phyloP scores from a whole-genome alignment of 805 yeast genomes.

The Pichia gijzeniarum region DNA sequence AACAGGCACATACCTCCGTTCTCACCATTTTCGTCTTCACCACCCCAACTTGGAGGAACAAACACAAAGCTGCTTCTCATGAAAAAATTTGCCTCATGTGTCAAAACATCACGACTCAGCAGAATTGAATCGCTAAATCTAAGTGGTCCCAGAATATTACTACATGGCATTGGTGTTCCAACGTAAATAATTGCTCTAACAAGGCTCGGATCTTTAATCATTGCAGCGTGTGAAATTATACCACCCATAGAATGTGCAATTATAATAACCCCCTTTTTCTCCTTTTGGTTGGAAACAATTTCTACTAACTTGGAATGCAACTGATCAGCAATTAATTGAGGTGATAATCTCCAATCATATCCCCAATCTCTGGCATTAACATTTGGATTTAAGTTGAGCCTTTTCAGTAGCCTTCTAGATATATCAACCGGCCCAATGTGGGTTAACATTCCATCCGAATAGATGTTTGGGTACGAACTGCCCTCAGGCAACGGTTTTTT shows the following conservation, averaged over 20 bases:
- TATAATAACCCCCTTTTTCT: constrained; percentile 54
- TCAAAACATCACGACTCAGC: constrained; percentile 64
- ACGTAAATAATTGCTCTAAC: constrained; percentile 74
- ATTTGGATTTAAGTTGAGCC: constrained; percentile 47
- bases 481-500: background rate
- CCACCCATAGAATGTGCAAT: constrained; percentile 97
- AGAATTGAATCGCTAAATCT: constrained; percentile 76
- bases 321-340: constrained; percentile 46
- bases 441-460: constrained; percentile 71
- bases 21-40: constrained; percentile 12
- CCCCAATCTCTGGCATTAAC: constrained; percentile 68
- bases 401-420: constrained; percentile 52
- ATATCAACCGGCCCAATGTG: constrained; percentile 88
- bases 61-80: constrained; percentile 82
- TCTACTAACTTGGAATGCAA: constrained; percentile 42
- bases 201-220: constrained; percentile 60
- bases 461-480: constrained; percentile 28
- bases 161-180: constrained; percentile 80
- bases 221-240: constrained; percentile 69
- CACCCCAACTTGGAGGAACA: constrained; percentile 57
- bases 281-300: constrained; percentile 32
- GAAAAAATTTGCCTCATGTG: constrained; percentile 78
- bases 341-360: constrained; percentile 88
- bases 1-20: constrained; percentile 58
- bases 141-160: constrained; percentile 81